Conservation (phyloP, 1,284 basidiomycete genomes). For the Ceratobasidium sp. region DNA sequence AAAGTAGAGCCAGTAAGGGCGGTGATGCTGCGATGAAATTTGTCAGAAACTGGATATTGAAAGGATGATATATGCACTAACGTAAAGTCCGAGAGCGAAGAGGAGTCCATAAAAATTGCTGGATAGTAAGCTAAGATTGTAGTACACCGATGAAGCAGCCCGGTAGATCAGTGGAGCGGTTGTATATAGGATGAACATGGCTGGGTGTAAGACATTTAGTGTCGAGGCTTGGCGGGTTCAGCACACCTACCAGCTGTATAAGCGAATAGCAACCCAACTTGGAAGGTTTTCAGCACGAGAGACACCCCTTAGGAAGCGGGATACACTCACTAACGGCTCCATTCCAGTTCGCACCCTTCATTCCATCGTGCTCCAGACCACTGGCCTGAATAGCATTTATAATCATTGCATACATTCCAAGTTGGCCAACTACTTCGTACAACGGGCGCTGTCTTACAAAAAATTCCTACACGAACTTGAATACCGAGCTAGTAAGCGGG, state of each 20-base stretch:
- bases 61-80: conserved; percentile 49
- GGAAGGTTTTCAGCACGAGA: conserved; percentile 18
- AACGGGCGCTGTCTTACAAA: conserved; percentile 78
- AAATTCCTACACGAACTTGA: not conserved
- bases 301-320: not conserved
- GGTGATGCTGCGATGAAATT: conserved; percentile 62
- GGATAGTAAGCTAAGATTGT: conserved; percentile 79
- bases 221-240: not conserved
- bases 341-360: conserved; percentile 71
- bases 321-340: conserved; percentile 63
- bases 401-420: conserved; percentile 81
- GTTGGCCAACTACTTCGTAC: conserved; percentile 80
- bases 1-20: conserved; percentile 84
- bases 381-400: conserved; percentile 77
- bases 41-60: conserved; percentile 26
- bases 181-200: conserved; percentile 83
- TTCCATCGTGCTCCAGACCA: conserved; percentile 69
- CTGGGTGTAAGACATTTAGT: conserved; percentile 14
- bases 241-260: conserved; percentile 59
- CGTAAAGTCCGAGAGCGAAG: conserved; percentile 75
- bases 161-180: conserved; percentile 83
- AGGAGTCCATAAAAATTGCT: conserved; percentile 84
- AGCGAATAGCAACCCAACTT: conserved; percentile 73
- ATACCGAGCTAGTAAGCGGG: not conserved
- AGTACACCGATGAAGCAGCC: conserved; percentile 79